phyloP scores from a whole-genome alignment of 2,329 filamentous ascomycete genomes.

The Hymenotorrendiella dingleyae region DNA sequence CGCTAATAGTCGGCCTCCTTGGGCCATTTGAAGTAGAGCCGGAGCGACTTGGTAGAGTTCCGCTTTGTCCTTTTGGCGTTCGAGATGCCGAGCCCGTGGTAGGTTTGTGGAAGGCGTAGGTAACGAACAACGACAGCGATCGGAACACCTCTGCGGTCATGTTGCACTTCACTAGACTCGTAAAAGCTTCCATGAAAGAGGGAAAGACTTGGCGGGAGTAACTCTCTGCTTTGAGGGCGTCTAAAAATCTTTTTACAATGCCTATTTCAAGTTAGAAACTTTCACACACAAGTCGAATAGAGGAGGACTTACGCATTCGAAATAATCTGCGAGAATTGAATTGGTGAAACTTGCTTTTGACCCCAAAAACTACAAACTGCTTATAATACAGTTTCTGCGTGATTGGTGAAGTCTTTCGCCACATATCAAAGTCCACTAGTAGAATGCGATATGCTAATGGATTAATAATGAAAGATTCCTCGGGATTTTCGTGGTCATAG shows the following conservation, averaged over 20 bases:
- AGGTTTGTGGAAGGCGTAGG: slow-evolving; percentile 73
- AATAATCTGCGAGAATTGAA: slow-evolving; percentile 86
- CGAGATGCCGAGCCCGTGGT: slow-evolving; percentile 40
- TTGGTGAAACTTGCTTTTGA: slow-evolving; percentile 84
- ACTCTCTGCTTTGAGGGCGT: slow-evolving; percentile 81
- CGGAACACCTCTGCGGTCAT: slow-evolving; percentile 80
- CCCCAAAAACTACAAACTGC: slow-evolving; percentile 82
- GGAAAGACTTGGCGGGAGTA: slow-evolving; percentile 67
- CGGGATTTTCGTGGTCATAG: slow-evolving; percentile 72
- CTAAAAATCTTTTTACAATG: slow-evolving; percentile 82
- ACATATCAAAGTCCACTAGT: slow-evolving; percentile 87
- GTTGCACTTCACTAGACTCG: slow-evolving; percentile 71
- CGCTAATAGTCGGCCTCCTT: slow-evolving; percentile 26
- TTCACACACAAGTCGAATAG: slow-evolving; percentile 11
- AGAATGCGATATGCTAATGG: slow-evolving; percentile 89
- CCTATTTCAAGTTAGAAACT: slow-evolving; percentile 42
- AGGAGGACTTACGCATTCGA: slow-evolving; percentile 69
- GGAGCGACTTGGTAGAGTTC: slow-evolving; percentile 36
- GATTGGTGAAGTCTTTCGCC: slow-evolving; percentile 70
- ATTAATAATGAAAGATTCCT: slow-evolving; percentile 91
- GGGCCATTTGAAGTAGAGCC: slow-evolving; percentile 26
- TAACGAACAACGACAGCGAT: slow-evolving; percentile 85
- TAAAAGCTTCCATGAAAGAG: slow-evolving; percentile 73
- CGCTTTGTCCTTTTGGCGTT: slow-evolving; percentile 43
- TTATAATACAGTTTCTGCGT: slow-evolving; percentile 88